Base-by-base conservation (phyloP, 371 early-diverging fungal species). In the Catenaria anguillulae region DNA sequence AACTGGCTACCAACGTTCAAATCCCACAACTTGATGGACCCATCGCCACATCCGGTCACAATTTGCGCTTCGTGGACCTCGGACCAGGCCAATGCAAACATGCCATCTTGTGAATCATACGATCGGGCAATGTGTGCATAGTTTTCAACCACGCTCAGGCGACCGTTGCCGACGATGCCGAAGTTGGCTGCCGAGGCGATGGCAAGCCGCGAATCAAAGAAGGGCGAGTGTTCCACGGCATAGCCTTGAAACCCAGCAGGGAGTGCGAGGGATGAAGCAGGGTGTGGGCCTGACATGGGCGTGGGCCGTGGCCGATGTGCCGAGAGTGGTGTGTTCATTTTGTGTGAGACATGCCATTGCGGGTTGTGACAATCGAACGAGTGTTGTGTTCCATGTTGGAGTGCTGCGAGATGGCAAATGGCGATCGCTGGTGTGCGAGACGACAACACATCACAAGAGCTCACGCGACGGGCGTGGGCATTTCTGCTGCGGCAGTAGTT, bases 91-190 rank as follows among this genome's bases (percentile, higher is more conserved):
- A 86, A 70, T 70, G 94, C 97, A 67, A 86, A 96, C 31, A 93
- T 72, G 19, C 93, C 95, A 70, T 96, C 97, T 69, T 93, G 94
- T 13, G 94, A 92, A 68, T 94, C 97, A 70, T 83, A 96, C 68
- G 2, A 48, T 2, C 4, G 17, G 19, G 31, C 29, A 12, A 24
- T n/a, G 2, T 15, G 36, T 19, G 24, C 21, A n/a, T 79, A 77
- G 91, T 92, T 93, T 64, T 87, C 86, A 70, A 82, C 75, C 58
- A 93, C 80, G 33, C 54, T 17, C 21, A 90, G 76, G 55, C 88
- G 76, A 29, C 97, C 97, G 71, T 94, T 96, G 17, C 97, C 97
- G 12, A 91, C 93, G 8, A 96, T 79, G 17, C 97, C 97, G 76
- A 85, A 96, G 77, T 96, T 94, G 29, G 95, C 86, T 19, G 92